Evolutionary conservation across 2,329 filamentous ascomycete genomes (phyloP).

Genomic region (Fusarium circinatum): DNA sequence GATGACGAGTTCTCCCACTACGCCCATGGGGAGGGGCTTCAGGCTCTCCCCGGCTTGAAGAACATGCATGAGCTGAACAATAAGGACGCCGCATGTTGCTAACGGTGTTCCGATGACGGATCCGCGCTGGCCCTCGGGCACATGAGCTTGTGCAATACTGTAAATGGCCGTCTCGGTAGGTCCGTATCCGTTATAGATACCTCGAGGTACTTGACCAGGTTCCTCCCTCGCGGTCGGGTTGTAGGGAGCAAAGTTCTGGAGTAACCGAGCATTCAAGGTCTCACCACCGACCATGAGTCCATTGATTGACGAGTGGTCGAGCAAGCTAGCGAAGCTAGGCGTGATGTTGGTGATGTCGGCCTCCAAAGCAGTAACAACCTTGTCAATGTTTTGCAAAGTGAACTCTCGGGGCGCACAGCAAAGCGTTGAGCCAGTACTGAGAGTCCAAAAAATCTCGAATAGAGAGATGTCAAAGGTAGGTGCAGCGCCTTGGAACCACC

Average conservation of each 20-base stretch:
- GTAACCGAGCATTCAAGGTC: slow-evolving; percentile 9
- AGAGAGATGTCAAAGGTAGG: slow-evolving; percentile 23
- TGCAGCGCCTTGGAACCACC: slow-evolving; percentile 26
- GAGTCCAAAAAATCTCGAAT: slow-evolving; percentile 24
- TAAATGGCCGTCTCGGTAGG: slow-evolving; percentile 19
- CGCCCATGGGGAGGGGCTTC: slow-evolving; percentile 3
- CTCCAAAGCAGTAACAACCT: not conserved
- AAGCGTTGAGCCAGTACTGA: slow-evolving; percentile 16
- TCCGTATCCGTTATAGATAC: slow-evolving; percentile 25
- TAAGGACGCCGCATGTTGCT: not conserved
- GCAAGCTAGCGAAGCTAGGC: slow-evolving; percentile 11
- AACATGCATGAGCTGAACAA: not conserved
- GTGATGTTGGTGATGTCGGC: slow-evolving; percentile 27
- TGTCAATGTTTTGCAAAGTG: slow-evolving; percentile 15
- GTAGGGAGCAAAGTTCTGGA: slow-evolving; percentile 3
- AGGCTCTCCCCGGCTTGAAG: not conserved
- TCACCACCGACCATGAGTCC: slow-evolving; percentile 28
- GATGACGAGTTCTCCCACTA: slow-evolving; percentile 13
- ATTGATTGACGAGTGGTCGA: not conserved
- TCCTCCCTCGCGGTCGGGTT: not conserved
- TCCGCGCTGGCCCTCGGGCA: not conserved
- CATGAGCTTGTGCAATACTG: slow-evolving; percentile 14
- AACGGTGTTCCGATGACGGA: slow-evolving; percentile 10
- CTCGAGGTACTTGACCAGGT: not conserved
- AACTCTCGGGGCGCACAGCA: slow-evolving; percentile 13